Evolutionary conservation across 352 stramenopile species (phyloP).

Genomic region (Globisporangium paroecandrum): DNA sequence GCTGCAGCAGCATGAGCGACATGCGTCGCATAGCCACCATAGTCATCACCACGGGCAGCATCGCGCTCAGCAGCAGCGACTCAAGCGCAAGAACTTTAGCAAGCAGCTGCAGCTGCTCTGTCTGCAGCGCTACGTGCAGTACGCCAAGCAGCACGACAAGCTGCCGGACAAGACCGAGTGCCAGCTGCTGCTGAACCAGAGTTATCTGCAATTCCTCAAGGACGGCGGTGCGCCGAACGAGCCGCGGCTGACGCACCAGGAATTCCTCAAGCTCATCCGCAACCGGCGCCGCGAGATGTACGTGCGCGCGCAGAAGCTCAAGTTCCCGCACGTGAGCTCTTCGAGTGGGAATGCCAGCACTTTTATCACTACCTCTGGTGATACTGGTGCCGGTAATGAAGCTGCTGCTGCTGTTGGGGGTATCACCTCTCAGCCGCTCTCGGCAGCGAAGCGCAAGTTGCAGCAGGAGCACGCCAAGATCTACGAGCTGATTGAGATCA

Average conservation of each 20-base stretch:
- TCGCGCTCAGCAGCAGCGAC: constrained; percentile 19
- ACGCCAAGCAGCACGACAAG: constrained; percentile 26
- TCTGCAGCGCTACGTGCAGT: constrained; percentile 53
- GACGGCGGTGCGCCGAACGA: constrained; percentile 46
- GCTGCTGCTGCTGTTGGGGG: not conserved
- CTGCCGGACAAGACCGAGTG: constrained; percentile 51
- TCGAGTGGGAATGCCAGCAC: not conserved
- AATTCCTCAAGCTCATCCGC: constrained; percentile 71
- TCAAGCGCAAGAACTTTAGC: constrained; percentile 73
- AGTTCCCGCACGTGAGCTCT: constrained; percentile 1
- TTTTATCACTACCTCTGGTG: not conserved
- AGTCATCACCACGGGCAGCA: not conserved
- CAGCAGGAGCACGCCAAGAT: constrained; percentile 56
- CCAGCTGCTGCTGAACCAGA: constrained; percentile 45
- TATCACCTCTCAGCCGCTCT: constrained; percentile 14
- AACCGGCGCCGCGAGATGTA: constrained; percentile 65
- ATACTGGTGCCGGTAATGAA: constrained; percentile 2
- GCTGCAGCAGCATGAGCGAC: constrained; percentile 17
- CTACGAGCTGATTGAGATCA: constrained; percentile 54
- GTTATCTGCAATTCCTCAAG: constrained; percentile 51
- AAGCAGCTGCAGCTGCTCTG: constrained; percentile 62
- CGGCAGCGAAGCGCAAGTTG: constrained; percentile 45
- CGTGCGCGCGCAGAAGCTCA: constrained; percentile 27
- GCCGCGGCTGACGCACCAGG: constrained; percentile 38
- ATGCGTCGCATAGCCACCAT: not conserved